Conservation (phyloP, 352 stramenopile species). For the Phytophthora syringae region DNA sequence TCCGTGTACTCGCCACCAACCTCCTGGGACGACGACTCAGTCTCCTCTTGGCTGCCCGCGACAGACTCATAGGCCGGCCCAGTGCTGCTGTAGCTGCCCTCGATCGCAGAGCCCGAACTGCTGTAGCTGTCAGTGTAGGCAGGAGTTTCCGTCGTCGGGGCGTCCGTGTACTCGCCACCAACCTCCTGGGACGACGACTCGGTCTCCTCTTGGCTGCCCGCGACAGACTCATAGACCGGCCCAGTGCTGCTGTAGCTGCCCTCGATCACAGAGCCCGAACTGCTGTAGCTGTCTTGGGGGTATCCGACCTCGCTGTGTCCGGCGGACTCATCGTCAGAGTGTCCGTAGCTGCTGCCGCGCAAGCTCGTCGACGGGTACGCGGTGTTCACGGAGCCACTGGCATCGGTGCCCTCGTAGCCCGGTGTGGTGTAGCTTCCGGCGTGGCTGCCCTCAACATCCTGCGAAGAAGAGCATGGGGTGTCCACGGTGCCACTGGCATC, state of each 20-base stretch:
- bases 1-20: no score
- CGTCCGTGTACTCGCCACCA: no score
- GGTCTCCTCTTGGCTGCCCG: conserved; percentile 9
- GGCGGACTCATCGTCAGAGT: background rate
- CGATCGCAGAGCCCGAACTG: conserved; percentile 1
- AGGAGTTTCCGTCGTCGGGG: background rate
- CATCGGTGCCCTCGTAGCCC: conserved; percentile 6
- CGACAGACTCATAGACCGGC: background rate
- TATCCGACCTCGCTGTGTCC: conserved; percentile 7
- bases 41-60: conserved; percentile 8
- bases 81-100: conserved; percentile 1
- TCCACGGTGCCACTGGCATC: background rate
- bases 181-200: conserved; percentile 4
- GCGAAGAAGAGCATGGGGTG: background rate
- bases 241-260: conserved; percentile 5
- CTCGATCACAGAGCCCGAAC: background rate
- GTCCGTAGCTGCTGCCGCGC: conserved; percentile 24
- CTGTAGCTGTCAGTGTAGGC: conserved; percentile 15
- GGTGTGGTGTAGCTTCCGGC: background rate
- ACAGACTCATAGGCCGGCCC: conserved; percentile 2
- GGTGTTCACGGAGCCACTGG: conserved; percentile 7
- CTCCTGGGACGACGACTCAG: conserved; percentile 4
- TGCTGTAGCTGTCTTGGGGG: conserved; percentile 16
- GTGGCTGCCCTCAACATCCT: background rate
- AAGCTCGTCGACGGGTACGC: conserved; percentile 26